A percentile compares a stretch with the other conserved stretches of the same genome.
Evolutionary conservation across 495 filamentous ascomycete genomes (phyloP).

Genomic region (Cercophora newfieldiana): DNA sequence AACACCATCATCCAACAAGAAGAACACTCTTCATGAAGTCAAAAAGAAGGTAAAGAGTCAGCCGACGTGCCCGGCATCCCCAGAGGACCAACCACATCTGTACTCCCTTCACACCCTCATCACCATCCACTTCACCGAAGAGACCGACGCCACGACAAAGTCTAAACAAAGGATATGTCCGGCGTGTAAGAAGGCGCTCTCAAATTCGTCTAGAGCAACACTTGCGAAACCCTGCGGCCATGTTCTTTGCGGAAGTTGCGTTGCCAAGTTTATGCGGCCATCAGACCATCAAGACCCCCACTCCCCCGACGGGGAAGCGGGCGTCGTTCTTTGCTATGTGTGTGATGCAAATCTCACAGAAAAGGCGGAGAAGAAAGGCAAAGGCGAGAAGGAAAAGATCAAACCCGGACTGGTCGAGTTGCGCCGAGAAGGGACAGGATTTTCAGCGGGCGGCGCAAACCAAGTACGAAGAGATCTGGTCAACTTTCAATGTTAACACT

Average conservation of each 20-base stretch:
- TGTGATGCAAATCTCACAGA: slow-evolving; percentile 76
- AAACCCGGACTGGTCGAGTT: slow-evolving; percentile 81
- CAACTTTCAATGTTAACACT: slow-evolving; percentile 81
- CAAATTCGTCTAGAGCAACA: slow-evolving; percentile 80
- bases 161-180: slow-evolving; percentile 70
- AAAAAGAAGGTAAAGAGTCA: slow-evolving; percentile 66
- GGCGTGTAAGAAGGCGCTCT: slow-evolving; percentile 80
- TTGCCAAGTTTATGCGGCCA: slow-evolving; percentile 80
- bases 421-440: slow-evolving; percentile 87
- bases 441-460: slow-evolving; percentile 81
- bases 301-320: slow-evolving; percentile 51
- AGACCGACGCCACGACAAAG: slow-evolving; percentile 57
- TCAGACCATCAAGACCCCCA: slow-evolving; percentile 63
- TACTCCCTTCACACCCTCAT: slow-evolving; percentile 84
- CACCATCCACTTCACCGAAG: slow-evolving; percentile 76
- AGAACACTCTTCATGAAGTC: slow-evolving; percentile 53
- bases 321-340: slow-evolving; percentile 75
- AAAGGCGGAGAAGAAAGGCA: slow-evolving; percentile 45
- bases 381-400: slow-evolving; percentile 57
- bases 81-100: slow-evolving; percentile 65
- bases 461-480: slow-evolving; percentile 77
- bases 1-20: slow-evolving; percentile 62
- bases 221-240: slow-evolving; percentile 93
- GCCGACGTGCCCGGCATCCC: slow-evolving; percentile 79
- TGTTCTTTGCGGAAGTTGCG: slow-evolving; percentile 86